Percentiles rank a stretch among this genome's conserved stretches.
phyloP scores from a whole-genome alignment of 73 alveolate genomes.

The Paramecium tetraurelia region DNA sequence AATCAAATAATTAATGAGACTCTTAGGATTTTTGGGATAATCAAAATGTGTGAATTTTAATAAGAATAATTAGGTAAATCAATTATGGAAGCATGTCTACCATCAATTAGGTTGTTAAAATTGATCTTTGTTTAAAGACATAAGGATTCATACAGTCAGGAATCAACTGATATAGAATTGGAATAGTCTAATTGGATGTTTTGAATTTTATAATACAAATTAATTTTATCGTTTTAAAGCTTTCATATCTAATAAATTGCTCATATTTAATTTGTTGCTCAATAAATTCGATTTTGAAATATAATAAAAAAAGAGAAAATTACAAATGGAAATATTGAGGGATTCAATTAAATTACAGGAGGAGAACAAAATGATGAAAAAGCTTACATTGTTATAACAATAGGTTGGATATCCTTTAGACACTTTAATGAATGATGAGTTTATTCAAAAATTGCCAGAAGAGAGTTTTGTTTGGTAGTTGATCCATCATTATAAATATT shows the following conservation, averaged over 20 bases:
- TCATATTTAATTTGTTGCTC: background rate
- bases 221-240: no score
- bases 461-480: background rate
- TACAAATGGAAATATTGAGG: slow-evolving; percentile 10
- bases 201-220: background rate
- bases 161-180: background rate
- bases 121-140: background rate
- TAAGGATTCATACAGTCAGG: background rate
- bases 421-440: background rate
- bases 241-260: no score
- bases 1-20: background rate
- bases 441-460: background rate
- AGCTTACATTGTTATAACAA: background rate
- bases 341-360: background rate
- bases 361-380: background rate
- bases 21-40: background rate
- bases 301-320: background rate
- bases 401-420: background rate
- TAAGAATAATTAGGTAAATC: background rate
- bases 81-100: background rate
- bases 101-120: background rate
- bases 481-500: background rate
- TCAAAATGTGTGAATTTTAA: background rate
- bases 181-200: background rate
- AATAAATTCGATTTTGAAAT: background rate